phyloP scores from a whole-genome alignment of 805 yeast species.

The Suhomyces xylopsoci region DNA sequence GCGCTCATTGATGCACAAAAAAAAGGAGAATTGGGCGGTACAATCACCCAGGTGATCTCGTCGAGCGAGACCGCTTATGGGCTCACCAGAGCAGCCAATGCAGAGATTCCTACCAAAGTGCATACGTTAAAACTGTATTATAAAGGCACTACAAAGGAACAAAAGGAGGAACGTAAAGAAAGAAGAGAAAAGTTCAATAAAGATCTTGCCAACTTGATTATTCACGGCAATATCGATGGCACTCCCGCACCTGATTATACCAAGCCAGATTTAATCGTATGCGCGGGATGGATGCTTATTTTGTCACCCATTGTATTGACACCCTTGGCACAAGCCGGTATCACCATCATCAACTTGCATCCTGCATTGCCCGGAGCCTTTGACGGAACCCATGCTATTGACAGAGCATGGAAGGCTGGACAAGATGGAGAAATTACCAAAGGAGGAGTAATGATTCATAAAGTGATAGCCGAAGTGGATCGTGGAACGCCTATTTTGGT shows the following conservation, averaged over 20 bases:
- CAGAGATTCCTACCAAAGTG: conserved; percentile 64
- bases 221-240: conserved; percentile 48
- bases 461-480: conserved; percentile 95
- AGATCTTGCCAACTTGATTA: conserved; percentile 70
- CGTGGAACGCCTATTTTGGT: conserved; percentile 87
- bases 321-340: conserved; percentile 55
- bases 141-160: conserved; percentile 68
- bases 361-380: conserved; percentile 97
- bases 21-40: conserved; percentile 28
- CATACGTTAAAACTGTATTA: conserved; percentile 76
- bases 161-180: conserved; percentile 50
- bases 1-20: conserved; percentile 79
- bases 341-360: conserved; percentile 88
- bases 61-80: conserved; percentile 89
- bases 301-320: conserved; percentile 71
- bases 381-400: conserved; percentile 96
- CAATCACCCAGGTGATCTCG: conserved; percentile 76
- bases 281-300: conserved; percentile 99
- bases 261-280: conserved; percentile 82
- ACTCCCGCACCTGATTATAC: conserved; percentile 27
- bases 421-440: conserved; percentile 71
- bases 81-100: conserved; percentile 68
- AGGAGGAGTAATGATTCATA: conserved; percentile 96
- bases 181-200: conserved; percentile 72
- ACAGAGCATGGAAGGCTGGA: conserved; percentile 93